Base-by-base conservation (phyloP, 495 filamentous ascomycete species). In the Neurospora sublineolata region DNA sequence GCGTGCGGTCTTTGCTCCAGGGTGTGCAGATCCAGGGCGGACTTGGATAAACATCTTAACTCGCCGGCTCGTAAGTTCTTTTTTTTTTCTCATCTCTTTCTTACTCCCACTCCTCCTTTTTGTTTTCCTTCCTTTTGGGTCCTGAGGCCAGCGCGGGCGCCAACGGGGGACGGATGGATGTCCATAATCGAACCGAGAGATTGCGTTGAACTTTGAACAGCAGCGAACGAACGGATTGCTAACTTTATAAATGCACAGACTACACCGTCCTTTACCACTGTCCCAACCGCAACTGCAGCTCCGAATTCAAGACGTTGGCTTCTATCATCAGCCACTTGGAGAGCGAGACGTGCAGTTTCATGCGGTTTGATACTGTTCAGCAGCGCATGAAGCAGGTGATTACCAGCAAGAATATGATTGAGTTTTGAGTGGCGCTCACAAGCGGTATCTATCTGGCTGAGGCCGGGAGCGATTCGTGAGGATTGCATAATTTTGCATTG, bases 261-360 rank as follows among this genome's bases (percentile, higher is more conserved):
- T 76, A 83, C 75, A 80, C 84, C 71, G 77, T 80, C 30, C 75
- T 86, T 2, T 89, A 88, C 68, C 86, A 84, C 74, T 89, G 86
- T 70, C 86, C 85, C 0, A 86, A 86, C 52, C 58, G 36, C 4
- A 0, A 20, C 4, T 89, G 87, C 68, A 42, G 41, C 14, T 83
- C 79, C 72, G 71, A 87, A 38, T 89, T 88, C 75, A 73, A 73
- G 40, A 77, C 81, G 0, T 69, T 89, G 68, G 86, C 85, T 37
- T 82, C 70, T 4, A 68, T 88, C 39, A 87, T 88, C 76, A 85
- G 82, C 71, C 86, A 88, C 72, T 73, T 88, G 6, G 87, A 89
- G 76, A 88, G 85, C 74, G 87, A 87, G 75, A 70, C 75, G 0
- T 89, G 86, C 75, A 72, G 71, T 0, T 83, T 79, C 58, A 84